Base-by-base conservation (phyloP, 164 flowering plant genomes). In the Nymphaea thermarum region DNA sequence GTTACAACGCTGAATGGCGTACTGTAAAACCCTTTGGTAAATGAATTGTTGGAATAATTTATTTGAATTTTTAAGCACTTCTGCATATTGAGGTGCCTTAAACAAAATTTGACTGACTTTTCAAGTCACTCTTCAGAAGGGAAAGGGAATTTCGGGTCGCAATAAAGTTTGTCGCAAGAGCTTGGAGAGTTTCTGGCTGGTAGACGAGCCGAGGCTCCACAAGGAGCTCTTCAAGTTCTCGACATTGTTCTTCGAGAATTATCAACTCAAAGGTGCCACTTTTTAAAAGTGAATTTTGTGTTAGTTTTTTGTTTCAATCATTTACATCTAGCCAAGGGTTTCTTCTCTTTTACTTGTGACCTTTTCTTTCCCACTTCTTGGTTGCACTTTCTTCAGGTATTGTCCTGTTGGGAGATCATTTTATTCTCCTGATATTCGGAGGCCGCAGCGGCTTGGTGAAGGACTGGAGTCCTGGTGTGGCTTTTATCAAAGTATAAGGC, bases 381-480 rank as follows among this genome's bases (percentile, higher is more conserved):
- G 4, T 66, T 68, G 47, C 47, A 69, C 60, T 12, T 44, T 65
- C 67, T 68, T 65, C 69, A 88, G 95, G 77, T 89, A 80, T 63
- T 82, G 82, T 60, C 93, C 95, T 7, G 75, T 92, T 62, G 98
- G 93, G 65, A 82, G 96, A 75, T 92, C 96, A 42, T 92, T 92
- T 77, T 90, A 80, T 72, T 88, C 94, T 6, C 95, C 95, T 61
- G 80, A 85, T 76, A 79, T 92, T 11, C 11, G 89, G 75, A 73
- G 64, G 47, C 94, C 91, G 3, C 89, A 88, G 67, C 76, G 85
- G 62, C 94, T 93, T 68, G 97, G 97, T 63, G 94, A 91, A 12
- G 97, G 97, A 15, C 72, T 93, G 71, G 96, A 93, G 74, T 84
- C 89, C 7, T 93, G 97, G 98, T 84, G 91, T 79, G 97, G 97